Percentiles rank a stretch among this genome's conserved stretches.
phyloP scores from a whole-genome alignment of 257 asterid genomes.

The Echium plantagineum region DNA sequence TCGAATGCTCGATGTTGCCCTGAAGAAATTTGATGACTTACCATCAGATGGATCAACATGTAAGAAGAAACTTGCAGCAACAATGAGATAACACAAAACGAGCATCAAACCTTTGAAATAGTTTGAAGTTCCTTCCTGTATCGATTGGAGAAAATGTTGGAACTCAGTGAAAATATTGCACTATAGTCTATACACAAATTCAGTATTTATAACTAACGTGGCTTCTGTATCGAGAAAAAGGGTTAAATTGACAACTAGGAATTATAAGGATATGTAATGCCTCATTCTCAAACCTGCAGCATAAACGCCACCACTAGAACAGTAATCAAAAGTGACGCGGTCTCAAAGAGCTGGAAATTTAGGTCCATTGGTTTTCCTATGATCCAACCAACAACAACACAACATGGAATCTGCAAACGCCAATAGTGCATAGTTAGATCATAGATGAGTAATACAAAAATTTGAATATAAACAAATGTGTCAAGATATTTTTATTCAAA shows the following conservation, averaged over 20 bases:
- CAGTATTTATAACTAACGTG: too few relatives aligned
- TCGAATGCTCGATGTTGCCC: too few relatives aligned
- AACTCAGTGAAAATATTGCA: neutral
- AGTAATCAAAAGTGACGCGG: conserved; percentile 88
- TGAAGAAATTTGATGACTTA: conserved; percentile 17
- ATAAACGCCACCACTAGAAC: conserved; percentile 97
- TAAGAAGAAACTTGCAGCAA: conserved; percentile 48
- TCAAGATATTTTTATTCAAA: neutral
- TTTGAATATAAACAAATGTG: too few relatives aligned
- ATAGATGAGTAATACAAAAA: too few relatives aligned
- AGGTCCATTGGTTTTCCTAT: conserved; percentile 95
- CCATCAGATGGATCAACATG: conserved; percentile 46
- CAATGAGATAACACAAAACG: conserved; percentile 49
- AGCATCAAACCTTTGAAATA: conserved; percentile 53
- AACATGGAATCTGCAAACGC: conserved; percentile 81
- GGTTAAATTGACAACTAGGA: too few relatives aligned
- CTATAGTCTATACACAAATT: too few relatives aligned
- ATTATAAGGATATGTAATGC: too few relatives aligned
- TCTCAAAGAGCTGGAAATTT: conserved; percentile 95
- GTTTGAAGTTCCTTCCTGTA: conserved; percentile 52
- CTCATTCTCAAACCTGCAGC: conserved; percentile 57
- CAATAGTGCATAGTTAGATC: conserved; percentile 9
- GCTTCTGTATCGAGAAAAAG: too few relatives aligned
- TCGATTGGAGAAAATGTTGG: neutral
- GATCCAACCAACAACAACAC: conserved; percentile 93